Evolutionary conservation across 2,329 filamentous ascomycete species (phyloP), one percentile per base, ranked within the genome.

Genomic region (Moelleriella libera): DNA sequence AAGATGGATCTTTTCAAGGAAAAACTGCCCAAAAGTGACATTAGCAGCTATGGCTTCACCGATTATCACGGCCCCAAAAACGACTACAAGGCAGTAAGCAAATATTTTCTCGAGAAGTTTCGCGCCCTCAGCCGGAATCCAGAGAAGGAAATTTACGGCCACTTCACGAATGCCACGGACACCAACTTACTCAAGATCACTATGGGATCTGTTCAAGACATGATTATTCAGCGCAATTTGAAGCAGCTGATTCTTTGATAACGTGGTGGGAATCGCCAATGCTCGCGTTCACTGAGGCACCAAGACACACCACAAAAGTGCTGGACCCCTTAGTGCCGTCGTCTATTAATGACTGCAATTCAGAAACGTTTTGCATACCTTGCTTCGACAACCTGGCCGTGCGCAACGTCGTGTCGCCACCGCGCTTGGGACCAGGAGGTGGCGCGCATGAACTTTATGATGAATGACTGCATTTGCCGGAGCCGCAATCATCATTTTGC

Each of bases 1-100:
- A 90, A 90, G 70, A 88, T 89, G 69, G 85, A 90, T 64, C 71
- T 89, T 10, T 90, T 90, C 73, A 83, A 79, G 62, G 79, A 82
- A 58, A 90, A 90, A 68, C 71, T 90, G 37, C 65, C 72, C 3
- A 70, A 75, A 48, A 86, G 81, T 53, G 82, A 85, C 4, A 83
- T 90, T 54, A 79, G 77, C 49, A 76, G 80, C 47, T 81, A 87
- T 59, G 78, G 78, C 50, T 89, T 89, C 66, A 83, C 83, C 41
- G 85, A 90, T 59, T 90, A 87, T 68, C 76, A 78, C 52, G 85
- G 85, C 31, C 78, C 82, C 8, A 67, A 79, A 37, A 76, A 78
- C 53, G 83, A 88, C 62, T 82, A 80, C 63, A 83, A 86, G 63
- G 75, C 84, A 46, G 82, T 83, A 29, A 83, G 78, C 66, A 84